Conservation (phyloP, 2,329 filamentous ascomycete species). For the Exophiala oligosperma region DNA sequence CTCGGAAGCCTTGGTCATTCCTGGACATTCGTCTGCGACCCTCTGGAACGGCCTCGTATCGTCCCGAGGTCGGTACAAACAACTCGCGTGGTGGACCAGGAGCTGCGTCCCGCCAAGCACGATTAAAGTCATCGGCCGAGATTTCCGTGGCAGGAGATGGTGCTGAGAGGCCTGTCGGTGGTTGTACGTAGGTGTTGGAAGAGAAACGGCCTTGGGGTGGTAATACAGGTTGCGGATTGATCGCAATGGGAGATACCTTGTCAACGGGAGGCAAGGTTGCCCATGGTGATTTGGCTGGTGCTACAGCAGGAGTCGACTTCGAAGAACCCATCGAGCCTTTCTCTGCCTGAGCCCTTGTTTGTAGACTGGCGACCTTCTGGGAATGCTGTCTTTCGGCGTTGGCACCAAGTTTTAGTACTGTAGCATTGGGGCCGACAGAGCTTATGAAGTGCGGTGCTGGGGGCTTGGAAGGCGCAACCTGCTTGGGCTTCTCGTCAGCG, state of each 20-base stretch:
- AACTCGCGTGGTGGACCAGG: constrained; percentile 69
- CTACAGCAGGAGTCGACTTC: constrained; percentile 50
- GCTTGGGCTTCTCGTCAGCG: constrained; percentile 29
- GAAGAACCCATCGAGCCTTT: constrained; percentile 51
- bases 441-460: constrained; percentile 40
- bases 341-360: constrained; percentile 36
- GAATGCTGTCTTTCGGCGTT: constrained; percentile 46
- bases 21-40: constrained; percentile 68
- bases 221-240: constrained; percentile 53
- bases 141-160: constrained; percentile 70
- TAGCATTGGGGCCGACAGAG: constrained; percentile 51
- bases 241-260: constrained; percentile 68
- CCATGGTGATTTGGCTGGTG: constrained; percentile 88
- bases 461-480: constrained; percentile 27
- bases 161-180: constrained; percentile 76
- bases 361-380: constrained; percentile 42
- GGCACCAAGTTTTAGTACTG: constrained; percentile 49
- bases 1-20: constrained; percentile 65
- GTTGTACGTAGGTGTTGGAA: constrained; percentile 51
- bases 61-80: constrained; percentile 92
- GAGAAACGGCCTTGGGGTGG: constrained; percentile 51
- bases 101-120: constrained; percentile 75
- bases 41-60: constrained; percentile 85
- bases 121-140: constrained; percentile 88
- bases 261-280: constrained; percentile 82